phyloP scores from a whole-genome alignment of 148 eudicot genomes.

The Cornus suecica region DNA sequence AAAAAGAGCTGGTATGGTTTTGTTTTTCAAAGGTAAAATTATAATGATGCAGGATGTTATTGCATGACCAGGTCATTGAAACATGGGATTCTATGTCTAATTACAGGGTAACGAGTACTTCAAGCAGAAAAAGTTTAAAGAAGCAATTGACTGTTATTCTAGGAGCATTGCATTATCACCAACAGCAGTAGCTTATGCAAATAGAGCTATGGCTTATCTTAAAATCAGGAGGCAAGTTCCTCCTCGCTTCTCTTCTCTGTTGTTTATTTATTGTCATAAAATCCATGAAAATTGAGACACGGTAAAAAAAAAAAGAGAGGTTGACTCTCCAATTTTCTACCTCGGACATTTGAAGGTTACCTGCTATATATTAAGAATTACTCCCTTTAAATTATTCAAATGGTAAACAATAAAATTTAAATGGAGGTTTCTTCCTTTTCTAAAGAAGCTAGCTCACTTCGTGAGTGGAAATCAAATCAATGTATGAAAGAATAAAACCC shows the following conservation, averaged over 20 bases:
- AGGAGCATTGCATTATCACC: constrained; percentile 92
- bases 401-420: background rate
- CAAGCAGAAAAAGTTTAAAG: constrained; percentile 87
- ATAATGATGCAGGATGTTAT: background rate
- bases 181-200: constrained; percentile 92
- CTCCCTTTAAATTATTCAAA: background rate
- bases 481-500: background rate
- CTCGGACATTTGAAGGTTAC: background rate
- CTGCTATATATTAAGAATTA: background rate
- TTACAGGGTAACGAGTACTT: constrained; percentile 85
- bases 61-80: background rate
- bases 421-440: background rate
- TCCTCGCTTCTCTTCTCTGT: background rate
- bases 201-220: constrained; percentile 97
- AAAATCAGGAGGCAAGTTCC: constrained; percentile 65
- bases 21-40: background rate
- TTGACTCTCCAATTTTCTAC: background rate
- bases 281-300: background rate
- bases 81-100: constrained; percentile 7
- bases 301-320: background rate
- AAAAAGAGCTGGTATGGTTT: constrained; percentile 76
- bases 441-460: background rate
- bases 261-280: background rate
- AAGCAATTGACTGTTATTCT: constrained; percentile 93
- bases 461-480: background rate